Percentiles rank a stretch among this genome's conserved stretches.
Evolutionary conservation across 73 alveolate species (phyloP).

Genomic region (Paramecium biaurelia): DNA sequence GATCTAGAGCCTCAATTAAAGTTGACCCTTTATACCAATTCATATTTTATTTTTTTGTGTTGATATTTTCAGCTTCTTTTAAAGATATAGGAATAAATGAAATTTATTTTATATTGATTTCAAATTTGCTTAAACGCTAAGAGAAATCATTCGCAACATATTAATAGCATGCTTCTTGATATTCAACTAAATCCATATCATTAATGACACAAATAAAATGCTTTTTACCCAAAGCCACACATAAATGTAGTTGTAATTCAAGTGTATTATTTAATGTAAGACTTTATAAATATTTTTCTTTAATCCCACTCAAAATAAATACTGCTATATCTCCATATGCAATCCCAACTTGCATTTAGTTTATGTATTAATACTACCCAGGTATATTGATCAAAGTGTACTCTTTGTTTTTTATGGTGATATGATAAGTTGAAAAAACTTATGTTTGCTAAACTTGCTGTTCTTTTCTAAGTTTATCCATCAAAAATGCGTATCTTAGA

Average conservation of each 20-base stretch:
- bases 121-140: background rate
- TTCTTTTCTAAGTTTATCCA: background rate
- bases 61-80: background rate
- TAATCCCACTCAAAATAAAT: background rate
- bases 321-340: background rate
- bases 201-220: background rate
- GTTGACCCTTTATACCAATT: constrained; percentile 98
- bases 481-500: background rate
- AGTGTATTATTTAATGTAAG: background rate
- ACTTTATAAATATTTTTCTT: background rate
- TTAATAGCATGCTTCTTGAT: background rate
- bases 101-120: background rate
- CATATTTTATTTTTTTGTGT: background rate
- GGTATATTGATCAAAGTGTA: background rate
- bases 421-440: background rate
- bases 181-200: background rate
- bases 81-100: background rate
- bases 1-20: constrained; percentile 91
- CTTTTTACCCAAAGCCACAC: background rate
- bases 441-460: background rate
- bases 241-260: background rate
- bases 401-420: background rate
- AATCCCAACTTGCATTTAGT: background rate
- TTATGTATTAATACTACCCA: background rate
- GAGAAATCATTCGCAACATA: background rate